Evolutionary conservation across 2,329 filamentous ascomycete genomes (phyloP).

Genomic region (Colletotrichum caudatum): DNA sequence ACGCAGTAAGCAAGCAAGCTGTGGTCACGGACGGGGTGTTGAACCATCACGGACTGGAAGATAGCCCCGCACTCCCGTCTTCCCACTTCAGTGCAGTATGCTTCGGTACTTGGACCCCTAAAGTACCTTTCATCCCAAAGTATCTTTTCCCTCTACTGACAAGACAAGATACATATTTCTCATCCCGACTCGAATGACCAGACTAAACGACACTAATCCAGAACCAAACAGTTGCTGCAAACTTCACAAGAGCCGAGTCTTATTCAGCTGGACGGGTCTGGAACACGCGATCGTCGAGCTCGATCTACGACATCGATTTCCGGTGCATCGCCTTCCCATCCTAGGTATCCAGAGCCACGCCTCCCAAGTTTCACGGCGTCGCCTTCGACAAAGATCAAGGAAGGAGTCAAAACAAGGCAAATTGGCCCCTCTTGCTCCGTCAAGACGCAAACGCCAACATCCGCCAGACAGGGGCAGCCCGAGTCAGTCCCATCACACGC

Average conservation of each 20-base stretch:
- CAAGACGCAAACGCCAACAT: slow-evolving; percentile 5
- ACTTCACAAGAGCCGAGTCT: not conserved
- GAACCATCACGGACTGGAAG: slow-evolving; percentile 14
- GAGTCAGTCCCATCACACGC: slow-evolving; percentile 32
- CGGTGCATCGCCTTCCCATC: not conserved
- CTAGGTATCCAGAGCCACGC: not conserved
- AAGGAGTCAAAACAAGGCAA: slow-evolving; percentile 31
- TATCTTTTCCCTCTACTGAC: not conserved
- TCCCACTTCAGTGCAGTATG: slow-evolving; percentile 1
- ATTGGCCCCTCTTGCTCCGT: slow-evolving; percentile 9
- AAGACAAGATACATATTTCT: slow-evolving; percentile 12
- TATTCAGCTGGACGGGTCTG: slow-evolving; percentile 16
- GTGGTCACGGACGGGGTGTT: not conserved
- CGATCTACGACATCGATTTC: not conserved
- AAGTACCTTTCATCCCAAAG: not conserved
- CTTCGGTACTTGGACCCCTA: slow-evolving; percentile 37
- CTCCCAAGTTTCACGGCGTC: slow-evolving; percentile 11
- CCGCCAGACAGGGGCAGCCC: slow-evolving; percentile 25
- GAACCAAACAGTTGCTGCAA: slow-evolving; percentile 17
- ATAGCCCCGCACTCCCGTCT: slow-evolving; percentile 27
- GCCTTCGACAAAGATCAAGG: not conserved
- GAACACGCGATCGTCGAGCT: slow-evolving; percentile 29
- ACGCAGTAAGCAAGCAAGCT: not conserved
- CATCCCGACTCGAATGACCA: slow-evolving; percentile 9
- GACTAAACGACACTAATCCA: slow-evolving; percentile 4